Evolutionary conservation across 176 grass and related monocot species (phyloP), one percentile per base, ranked within the genome.

Genomic region (Oryza meyeriana): DNA sequence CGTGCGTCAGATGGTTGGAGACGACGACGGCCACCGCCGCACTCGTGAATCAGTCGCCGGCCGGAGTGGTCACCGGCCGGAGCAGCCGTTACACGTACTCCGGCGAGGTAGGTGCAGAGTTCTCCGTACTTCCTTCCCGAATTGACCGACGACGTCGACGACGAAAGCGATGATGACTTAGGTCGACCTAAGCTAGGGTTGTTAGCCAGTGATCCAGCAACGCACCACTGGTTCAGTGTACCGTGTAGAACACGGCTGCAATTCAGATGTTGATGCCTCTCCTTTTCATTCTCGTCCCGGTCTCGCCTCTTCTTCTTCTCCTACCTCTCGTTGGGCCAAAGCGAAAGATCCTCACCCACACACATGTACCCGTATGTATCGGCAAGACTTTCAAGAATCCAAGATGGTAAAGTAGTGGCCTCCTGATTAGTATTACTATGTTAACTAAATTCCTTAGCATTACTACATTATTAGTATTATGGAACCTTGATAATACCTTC

Each of bases 171-270:
- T 13, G 35, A 5, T 33, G 38, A 14, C 29, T 59, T 48, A 48
- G 45, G 45, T 40, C 41, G 38, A 24, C 18, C 50, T 55, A 55
- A 59, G n/a, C n/a, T 10, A 31, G 69, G 69, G 40, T 65, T 50
- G 79, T 28, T 62, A 31, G 58, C 58, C 29, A 44, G 80, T 55
- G 79, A 24, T 25, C 8, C 55, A 82, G 16, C 61, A 55, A 75
- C 13, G 20, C 48, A 39, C 52, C 26, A 34, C 63, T 80, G 30
- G n/a, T 25, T 59, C n/a, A 65, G 71, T 24, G 72, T 66, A 73
- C 72, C 58, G 78, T 89, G 83, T 16, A 45, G n/a, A 81, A 42
- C 64, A 85, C 83, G 82, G 87, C 39, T 48, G 55, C 7, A n/a
- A 3, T 58, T 20, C 18, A 2, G 55, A 59, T 25, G 55, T 59